Evolutionary conservation across 441 rosid genomes (phyloP).

Genomic region (Gossypium schwendimanii): DNA sequence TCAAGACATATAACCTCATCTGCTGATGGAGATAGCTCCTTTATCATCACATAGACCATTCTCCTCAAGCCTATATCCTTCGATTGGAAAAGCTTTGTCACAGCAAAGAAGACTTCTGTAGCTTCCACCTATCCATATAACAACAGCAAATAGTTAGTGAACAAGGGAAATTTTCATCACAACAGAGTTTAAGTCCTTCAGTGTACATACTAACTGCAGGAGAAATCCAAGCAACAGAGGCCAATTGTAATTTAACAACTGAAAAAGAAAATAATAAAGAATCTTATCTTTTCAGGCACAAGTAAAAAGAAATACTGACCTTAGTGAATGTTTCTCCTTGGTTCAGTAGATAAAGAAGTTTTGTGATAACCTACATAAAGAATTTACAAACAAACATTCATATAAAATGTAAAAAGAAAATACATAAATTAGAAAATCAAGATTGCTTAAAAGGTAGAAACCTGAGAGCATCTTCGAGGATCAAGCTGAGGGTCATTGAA

Average conservation of each 20-base stretch:
- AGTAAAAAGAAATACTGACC: slow-evolving; percentile 34
- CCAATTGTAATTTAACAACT: background rate
- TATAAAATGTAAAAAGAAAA: background rate
- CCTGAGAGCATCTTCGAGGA: slow-evolving; percentile 98
- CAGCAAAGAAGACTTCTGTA: slow-evolving; percentile 89
- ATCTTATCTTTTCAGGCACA: background rate
- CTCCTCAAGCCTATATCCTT: slow-evolving; percentile 88
- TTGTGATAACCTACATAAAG: slow-evolving; percentile 69
- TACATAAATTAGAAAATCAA: background rate
- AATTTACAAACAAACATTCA: slow-evolving; percentile 14
- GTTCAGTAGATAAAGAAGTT: slow-evolving; percentile 89
- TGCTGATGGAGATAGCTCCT: slow-evolving; percentile 93
- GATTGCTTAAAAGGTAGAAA: slow-evolving; percentile 21
- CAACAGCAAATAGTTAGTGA: slow-evolving; percentile 11
- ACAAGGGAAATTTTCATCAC: background rate
- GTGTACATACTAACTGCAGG: slow-evolving; percentile 3
- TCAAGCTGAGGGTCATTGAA: slow-evolving; percentile 98
- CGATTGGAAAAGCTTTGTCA: slow-evolving; percentile 94
- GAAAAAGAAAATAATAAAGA: background rate
- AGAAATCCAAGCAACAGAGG: background rate
- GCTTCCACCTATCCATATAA: slow-evolving; percentile 58
- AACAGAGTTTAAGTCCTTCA: background rate
- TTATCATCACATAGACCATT: slow-evolving; percentile 95
- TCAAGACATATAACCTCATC: slow-evolving; percentile 67
- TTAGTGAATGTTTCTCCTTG: slow-evolving; percentile 93